A percentile compares a stretch with the other conserved stretches of the same genome.
Evolutionary conservation across 805 yeast genomes (phyloP).

Genomic region (Sugiyamaella chiloensis): DNA sequence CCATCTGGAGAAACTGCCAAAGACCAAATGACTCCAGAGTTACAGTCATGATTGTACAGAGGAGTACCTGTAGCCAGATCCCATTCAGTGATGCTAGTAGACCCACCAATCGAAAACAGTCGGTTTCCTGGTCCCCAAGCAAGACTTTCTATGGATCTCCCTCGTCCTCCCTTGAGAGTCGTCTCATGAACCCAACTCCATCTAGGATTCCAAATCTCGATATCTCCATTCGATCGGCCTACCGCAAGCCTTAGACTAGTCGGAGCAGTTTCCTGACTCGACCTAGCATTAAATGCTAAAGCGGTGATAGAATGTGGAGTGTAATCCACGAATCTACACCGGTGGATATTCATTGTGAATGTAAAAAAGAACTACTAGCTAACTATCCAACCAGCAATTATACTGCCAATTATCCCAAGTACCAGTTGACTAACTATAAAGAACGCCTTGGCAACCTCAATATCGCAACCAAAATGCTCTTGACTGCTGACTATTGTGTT

Average conservation of each 20-base stretch:
- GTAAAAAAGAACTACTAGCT: not conserved
- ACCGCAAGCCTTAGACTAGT: conserved; percentile 69
- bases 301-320: conserved; percentile 83
- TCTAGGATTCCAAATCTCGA: conserved; percentile 84
- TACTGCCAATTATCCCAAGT: no score
- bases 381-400: not conserved
- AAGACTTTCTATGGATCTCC: conserved; percentile 83
- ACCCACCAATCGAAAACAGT: conserved; percentile 90
- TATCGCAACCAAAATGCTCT: no score
- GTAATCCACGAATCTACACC: conserved; percentile 88
- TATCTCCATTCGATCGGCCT: conserved; percentile 91
- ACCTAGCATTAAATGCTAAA: conserved; percentile 66
- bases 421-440: no score
- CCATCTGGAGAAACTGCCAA: conserved; percentile 62
- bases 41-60: conserved; percentile 73
- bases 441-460: no score
- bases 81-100: conserved; percentile 91
- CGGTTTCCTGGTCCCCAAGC: conserved; percentile 74
- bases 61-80: conserved; percentile 72
- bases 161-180: conserved; percentile 72
- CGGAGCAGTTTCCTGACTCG: conserved; percentile 44
- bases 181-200: conserved; percentile 72
- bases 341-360: conserved; percentile 67
- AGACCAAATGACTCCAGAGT: conserved; percentile 94
- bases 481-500: not conserved